Evolutionary conservation across 345 rosid genomes (phyloP), one percentile per base, ranked within the genome.

Genomic region (Cardiospermum halicacabum): DNA sequence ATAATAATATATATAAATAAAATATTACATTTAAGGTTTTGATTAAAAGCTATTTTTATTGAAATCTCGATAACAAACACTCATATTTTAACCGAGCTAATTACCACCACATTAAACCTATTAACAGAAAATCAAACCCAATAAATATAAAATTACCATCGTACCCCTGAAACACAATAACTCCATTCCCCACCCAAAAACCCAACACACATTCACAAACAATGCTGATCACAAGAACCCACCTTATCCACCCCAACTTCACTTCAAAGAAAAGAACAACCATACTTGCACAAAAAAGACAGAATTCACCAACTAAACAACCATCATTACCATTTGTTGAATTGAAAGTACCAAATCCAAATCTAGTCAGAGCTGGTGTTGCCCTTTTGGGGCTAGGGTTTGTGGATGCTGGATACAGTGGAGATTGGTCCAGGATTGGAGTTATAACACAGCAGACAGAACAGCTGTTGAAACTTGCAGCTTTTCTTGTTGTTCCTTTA

Each of bases 371-470:
- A 43, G 77, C 97, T 65, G 81, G 72, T 8, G 48, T 82, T 40
- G 77, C 78, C 11, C 65, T 86, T 47, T 69, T 83, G 9, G 86
- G 89, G 19, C 68, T 93, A 24, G 96, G 97, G 25, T 85, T 88
- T 66, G 58, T 93, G 10, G 96, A 93, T 75, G 90, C 97, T 3
- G 97, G 97, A 94, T 87, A 87, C 36, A 89, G 96, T 66, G 96
- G 98, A 61, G 96, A 92, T 43, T 89, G 98, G 98, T 87, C 96
- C 30, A 88, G 98, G 69, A 89, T 92, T 34, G 96, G 96, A 31
- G 93, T 67, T n/a, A 80, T 92, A 53, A 79, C 96, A 1, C 76
- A 69, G 75, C 96, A 86, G 57, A 77, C 63, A 28, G 98, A 92
- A 69, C 83, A 82, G 9, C 18, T 86, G 62, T 68, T 92, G 34